These are phyloP conservation scores for Talaromyces rugulosus DNA, from an alignment of 2,329 filamentous ascomycete species.

Conservation along the genomic window DNA sequence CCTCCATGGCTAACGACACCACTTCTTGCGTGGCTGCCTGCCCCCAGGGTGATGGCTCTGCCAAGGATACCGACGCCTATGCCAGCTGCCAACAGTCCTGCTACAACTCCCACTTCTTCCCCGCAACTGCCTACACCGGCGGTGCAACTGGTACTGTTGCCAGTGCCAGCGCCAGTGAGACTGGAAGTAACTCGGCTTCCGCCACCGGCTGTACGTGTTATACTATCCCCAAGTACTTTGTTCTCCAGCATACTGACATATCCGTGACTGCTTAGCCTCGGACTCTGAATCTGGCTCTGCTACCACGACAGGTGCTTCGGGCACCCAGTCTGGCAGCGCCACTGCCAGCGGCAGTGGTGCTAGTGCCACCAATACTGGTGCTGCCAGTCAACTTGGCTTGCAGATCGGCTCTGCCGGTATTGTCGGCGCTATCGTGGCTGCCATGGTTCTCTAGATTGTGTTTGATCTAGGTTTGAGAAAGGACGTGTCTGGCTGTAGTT, in stretches of 20 bases:
- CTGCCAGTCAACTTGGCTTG: conserved; percentile 23
- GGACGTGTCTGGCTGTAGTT: background rate
- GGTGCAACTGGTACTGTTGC: conserved; percentile 14
- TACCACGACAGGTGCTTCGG: conserved; percentile 6
- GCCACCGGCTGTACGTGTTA: conserved; percentile 9
- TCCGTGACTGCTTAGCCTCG: conserved; percentile 7
- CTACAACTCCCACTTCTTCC: conserved; percentile 48
- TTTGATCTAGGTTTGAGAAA: background rate
- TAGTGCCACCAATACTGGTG: conserved; percentile 23
- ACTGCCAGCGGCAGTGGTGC: conserved; percentile 2
- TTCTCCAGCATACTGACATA: background rate
- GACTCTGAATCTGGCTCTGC: conserved; percentile 13
- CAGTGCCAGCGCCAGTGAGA: conserved; percentile 13
- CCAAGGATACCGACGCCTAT: conserved; percentile 43
- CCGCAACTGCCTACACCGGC: conserved; percentile 19
- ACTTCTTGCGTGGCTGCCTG: conserved; percentile 50
- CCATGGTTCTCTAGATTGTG: conserved; percentile 30
- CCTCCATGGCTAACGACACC: conserved; percentile 47
- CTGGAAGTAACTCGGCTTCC: background rate
- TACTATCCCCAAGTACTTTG: background rate
- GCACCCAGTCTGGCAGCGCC: conserved; percentile 4
- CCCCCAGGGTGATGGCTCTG: conserved; percentile 49
- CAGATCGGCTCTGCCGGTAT: conserved; percentile 31
- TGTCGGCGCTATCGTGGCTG: conserved; percentile 31
- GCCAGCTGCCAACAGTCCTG: conserved; percentile 47